Evolutionary conservation across 306 rosid species (phyloP).

Genomic region (Abrus pulchellus): DNA sequence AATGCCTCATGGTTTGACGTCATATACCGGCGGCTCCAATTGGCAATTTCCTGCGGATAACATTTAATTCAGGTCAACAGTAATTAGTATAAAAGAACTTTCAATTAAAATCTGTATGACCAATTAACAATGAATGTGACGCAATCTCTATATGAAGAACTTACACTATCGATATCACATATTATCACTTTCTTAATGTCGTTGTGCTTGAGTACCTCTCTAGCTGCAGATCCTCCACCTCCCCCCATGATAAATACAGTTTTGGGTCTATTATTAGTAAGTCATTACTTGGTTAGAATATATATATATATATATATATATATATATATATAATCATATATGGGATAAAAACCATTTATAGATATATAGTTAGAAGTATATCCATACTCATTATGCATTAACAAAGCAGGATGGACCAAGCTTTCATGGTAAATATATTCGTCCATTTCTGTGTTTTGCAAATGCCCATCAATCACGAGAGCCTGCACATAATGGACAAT

Average conservation of each 20-base stretch:
- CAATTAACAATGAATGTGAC: background rate
- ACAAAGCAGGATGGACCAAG: slow-evolving; percentile 10
- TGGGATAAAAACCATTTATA: background rate
- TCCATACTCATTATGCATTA: background rate
- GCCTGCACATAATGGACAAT: background rate
- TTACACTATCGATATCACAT: slow-evolving; percentile 66
- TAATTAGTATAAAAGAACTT: background rate
- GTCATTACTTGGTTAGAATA: background rate
- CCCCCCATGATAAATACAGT: slow-evolving; percentile 78
- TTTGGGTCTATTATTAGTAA: slow-evolving; percentile 52
- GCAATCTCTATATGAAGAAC: background rate
- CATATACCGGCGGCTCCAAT: background rate
- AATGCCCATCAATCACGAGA: slow-evolving; percentile 1
- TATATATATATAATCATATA: background rate
- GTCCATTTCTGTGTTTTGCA: background rate
- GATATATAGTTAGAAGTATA: background rate
- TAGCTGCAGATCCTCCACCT: slow-evolving; percentile 80
- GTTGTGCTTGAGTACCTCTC: slow-evolving; percentile 66
- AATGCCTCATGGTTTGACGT: slow-evolving; percentile 4
- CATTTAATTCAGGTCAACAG: background rate
- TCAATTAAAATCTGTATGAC: background rate
- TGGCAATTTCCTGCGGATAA: background rate
- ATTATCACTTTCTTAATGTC: slow-evolving; percentile 63
- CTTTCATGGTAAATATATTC: slow-evolving; percentile 23
- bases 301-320: background rate